Percentiles rank a stretch among this genome's conserved stretches.
Evolutionary conservation across 179 eudicot genomes (phyloP).

Genomic region (Amaranthus tricolor): DNA sequence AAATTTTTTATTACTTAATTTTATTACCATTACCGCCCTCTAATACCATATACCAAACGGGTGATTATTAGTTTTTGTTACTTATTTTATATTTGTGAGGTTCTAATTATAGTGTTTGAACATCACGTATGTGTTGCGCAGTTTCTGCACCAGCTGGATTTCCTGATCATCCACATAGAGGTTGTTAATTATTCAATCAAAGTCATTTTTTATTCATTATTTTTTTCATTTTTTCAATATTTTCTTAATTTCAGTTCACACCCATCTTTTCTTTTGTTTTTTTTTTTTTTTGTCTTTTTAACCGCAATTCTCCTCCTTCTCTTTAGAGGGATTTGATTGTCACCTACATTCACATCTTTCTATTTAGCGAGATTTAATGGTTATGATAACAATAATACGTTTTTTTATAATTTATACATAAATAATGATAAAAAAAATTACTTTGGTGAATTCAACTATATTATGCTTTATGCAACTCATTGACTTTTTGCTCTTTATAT

Average conservation of each 20-base stretch:
- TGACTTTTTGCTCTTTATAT: background rate
- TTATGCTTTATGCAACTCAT: background rate
- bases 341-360: no score
- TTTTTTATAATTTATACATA: no score
- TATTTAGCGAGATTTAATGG: no score
- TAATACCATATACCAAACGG: no score
- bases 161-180: constrained; percentile 98
- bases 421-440: background rate
- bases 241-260: background rate
- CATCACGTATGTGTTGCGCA: constrained; percentile 30
- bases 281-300: no score
- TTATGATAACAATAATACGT: no score
- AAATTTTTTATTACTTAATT: no score
- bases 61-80: background rate
- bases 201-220: background rate
- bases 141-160: constrained; percentile 93
- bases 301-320: no score
- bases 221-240: background rate
- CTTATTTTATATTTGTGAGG: background rate
- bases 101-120: background rate
- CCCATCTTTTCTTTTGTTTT: no score
- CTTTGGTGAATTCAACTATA: background rate
- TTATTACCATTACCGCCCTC: no score
- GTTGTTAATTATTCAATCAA: constrained; percentile 24
- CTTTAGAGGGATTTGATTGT: no score